phyloP scores from a whole-genome alignment of 2,329 filamentous ascomycete species.

The Capronia coronata region DNA sequence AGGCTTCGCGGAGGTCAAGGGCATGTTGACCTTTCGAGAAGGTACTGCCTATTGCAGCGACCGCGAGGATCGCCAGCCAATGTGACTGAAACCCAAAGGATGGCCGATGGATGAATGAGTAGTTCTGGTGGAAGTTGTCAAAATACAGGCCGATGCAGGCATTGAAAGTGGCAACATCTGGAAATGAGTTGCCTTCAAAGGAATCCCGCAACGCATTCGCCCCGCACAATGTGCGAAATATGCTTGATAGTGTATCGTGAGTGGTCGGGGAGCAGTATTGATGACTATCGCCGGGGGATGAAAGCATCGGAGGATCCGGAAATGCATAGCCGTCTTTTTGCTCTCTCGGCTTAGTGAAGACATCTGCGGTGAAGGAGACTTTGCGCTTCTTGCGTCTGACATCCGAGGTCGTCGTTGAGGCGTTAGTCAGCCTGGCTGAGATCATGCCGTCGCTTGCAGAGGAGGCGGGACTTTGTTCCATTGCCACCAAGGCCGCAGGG shows the following conservation, averaged over 20 bases:
- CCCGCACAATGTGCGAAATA: conserved; percentile 33
- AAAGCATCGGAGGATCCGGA: conserved; percentile 8
- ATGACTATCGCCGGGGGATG: background rate
- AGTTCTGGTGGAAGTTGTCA: conserved; percentile 36
- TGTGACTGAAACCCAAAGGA: conserved; percentile 37
- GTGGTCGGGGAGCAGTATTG: conserved; percentile 12
- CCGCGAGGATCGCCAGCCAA: conserved; percentile 38
- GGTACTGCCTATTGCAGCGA: conserved; percentile 39
- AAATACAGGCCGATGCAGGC: conserved; percentile 36
- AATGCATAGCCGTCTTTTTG: conserved; percentile 12
- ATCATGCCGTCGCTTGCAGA: conserved; percentile 21
- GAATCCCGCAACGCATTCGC: conserved; percentile 31
- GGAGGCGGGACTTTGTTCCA: conserved; percentile 21
- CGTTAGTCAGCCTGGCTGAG: conserved; percentile 5
- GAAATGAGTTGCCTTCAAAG: conserved; percentile 34
- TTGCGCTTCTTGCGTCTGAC: conserved; percentile 22
- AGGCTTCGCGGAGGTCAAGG: conserved; percentile 32
- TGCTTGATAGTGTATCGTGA: conserved; percentile 31
- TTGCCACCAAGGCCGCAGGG: conserved; percentile 2
- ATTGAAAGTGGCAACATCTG: conserved; percentile 28
- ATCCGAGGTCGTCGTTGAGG: conserved; percentile 10
- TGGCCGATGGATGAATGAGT: conserved; percentile 38
- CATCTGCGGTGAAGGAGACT: conserved; percentile 9
- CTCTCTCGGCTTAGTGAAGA: conserved; percentile 15
- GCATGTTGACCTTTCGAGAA: conserved; percentile 30